Percentiles rank a stretch among this genome's conserved stretches.
Evolutionary conservation across 2,329 filamentous ascomycete species (phyloP).

Genomic region (Endoconidiophora laricicola): DNA sequence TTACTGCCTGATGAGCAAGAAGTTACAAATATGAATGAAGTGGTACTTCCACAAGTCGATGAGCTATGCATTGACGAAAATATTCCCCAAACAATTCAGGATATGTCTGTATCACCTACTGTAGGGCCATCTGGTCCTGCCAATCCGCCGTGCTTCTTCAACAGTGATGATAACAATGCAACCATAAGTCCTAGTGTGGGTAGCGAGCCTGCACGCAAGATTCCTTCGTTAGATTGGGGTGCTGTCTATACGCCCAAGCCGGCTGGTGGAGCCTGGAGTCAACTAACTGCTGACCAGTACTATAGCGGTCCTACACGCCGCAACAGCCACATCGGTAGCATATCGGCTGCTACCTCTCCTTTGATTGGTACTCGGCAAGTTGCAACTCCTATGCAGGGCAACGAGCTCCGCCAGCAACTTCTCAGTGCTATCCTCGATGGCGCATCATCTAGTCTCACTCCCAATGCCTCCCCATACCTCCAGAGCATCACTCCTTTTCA

Average conservation of each 20-base stretch:
- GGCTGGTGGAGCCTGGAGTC: constrained; percentile 10
- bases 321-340: constrained; percentile 1
- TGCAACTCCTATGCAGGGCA: constrained; percentile 1
- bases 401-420: constrained; percentile 6
- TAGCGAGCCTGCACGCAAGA: neutral
- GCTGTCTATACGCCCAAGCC: constrained; percentile 12
- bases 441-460: constrained; percentile 1
- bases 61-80: no score
- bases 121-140: neutral
- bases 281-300: constrained; percentile 11
- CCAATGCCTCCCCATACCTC: constrained; percentile 2
- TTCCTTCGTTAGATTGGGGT: constrained; percentile 9
- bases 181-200: neutral
- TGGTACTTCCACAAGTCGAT: no score
- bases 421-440: constrained; percentile 4
- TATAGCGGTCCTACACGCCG: constrained; percentile 9
- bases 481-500: constrained; percentile 7
- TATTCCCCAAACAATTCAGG: neutral
- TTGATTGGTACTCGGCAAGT: constrained; percentile 1
- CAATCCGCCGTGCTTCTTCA: neutral
- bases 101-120: constrained; percentile 1
- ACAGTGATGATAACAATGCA: neutral
- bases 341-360: constrained; percentile 3
- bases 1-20: no score
- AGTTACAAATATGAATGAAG: no score